These are phyloP conservation scores for Aphanomyces cochlioides DNA, from an alignment of 352 stramenopile species.

Conservation along the genomic window DNA sequence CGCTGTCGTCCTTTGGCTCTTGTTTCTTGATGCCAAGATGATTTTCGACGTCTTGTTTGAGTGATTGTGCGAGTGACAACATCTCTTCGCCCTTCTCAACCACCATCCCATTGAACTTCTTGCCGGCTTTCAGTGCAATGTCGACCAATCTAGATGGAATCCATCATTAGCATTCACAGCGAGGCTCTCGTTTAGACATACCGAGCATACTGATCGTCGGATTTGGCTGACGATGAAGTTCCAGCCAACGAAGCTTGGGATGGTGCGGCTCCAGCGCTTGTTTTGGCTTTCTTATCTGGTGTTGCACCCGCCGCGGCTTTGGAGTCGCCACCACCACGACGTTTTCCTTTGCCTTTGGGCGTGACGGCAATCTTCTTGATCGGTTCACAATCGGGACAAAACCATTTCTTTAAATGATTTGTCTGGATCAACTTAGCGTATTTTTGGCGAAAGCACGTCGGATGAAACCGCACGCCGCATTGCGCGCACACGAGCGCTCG, in stretches of 20 bases:
- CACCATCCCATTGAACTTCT: constrained; percentile 70
- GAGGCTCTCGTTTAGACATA: not conserved
- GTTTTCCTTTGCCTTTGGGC: constrained; percentile 44
- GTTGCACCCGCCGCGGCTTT: no score
- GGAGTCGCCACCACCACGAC: constrained; percentile 28
- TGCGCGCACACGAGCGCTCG: constrained; percentile 70
- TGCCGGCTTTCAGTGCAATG: constrained; percentile 59
- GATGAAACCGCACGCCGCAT: constrained; percentile 84
- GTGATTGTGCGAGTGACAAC: constrained; percentile 51
- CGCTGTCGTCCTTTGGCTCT: constrained; percentile 13
- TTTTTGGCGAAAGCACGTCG: constrained; percentile 78
- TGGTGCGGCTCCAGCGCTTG: constrained; percentile 27
- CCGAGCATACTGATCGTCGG: constrained; percentile 15
- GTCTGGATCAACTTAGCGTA: constrained; percentile 59
- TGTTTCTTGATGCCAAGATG: constrained; percentile 8
- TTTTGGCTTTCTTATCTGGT: constrained; percentile 15
- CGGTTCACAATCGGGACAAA: constrained; percentile 74
- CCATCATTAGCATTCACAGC: constrained; percentile 4
- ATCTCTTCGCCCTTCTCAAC: constrained; percentile 77
- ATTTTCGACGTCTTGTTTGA: constrained; percentile 34
- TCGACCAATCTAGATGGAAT: constrained; percentile 44
- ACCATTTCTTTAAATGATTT: constrained; percentile 64
- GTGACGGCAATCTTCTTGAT: constrained; percentile 31
- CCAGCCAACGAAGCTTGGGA: constrained; percentile 5
- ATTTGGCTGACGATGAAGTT: not conserved